These are phyloP conservation scores for Geotrichum restrictum DNA, from an alignment of 1,139 yeast genomes.

Conservation along the genomic window DNA sequence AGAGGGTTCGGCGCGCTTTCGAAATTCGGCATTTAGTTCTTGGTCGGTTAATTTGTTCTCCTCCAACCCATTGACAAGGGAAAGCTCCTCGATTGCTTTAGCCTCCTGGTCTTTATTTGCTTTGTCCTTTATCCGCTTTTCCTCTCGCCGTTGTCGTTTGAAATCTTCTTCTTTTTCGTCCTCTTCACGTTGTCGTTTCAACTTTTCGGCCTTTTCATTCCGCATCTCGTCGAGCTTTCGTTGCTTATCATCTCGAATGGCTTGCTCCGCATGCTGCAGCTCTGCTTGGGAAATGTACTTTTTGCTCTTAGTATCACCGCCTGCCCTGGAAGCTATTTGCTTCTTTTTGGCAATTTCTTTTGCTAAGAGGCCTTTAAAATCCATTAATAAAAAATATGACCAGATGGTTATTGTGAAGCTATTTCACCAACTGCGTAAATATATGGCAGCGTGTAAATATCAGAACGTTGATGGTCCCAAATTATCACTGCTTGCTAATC, in stretches of 20 bases:
- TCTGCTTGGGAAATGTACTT: constrained; percentile 28
- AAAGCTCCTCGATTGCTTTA: constrained; percentile 16
- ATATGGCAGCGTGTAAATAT: not conserved
- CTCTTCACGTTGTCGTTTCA: constrained; percentile 31
- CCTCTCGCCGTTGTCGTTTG: constrained; percentile 27
- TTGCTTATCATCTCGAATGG: constrained; percentile 32
- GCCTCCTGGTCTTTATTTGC: constrained; percentile 22
- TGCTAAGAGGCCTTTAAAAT: constrained; percentile 34
- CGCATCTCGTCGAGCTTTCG: constrained; percentile 32
- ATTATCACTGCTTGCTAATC: no score
- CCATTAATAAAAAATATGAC: constrained; percentile 28
- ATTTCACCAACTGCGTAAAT: not conserved
- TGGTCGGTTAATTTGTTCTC: constrained; percentile 40
- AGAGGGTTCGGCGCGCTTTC: constrained; percentile 43
- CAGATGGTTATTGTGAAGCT: not conserved
- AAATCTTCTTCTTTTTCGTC: constrained; percentile 32
- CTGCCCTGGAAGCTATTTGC: constrained; percentile 9
- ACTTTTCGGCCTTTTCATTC: constrained; percentile 25
- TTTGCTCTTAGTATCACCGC: not conserved
- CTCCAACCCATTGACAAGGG: constrained; percentile 21
- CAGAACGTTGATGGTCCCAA: not conserved
- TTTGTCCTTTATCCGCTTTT: constrained; percentile 24
- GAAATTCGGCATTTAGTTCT: constrained; percentile 48
- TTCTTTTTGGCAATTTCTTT: constrained; percentile 38
- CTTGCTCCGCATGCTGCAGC: constrained; percentile 27